phyloP scores from a whole-genome alignment of 805 yeast genomes.

The Wickerhamomyces canadensis region DNA sequence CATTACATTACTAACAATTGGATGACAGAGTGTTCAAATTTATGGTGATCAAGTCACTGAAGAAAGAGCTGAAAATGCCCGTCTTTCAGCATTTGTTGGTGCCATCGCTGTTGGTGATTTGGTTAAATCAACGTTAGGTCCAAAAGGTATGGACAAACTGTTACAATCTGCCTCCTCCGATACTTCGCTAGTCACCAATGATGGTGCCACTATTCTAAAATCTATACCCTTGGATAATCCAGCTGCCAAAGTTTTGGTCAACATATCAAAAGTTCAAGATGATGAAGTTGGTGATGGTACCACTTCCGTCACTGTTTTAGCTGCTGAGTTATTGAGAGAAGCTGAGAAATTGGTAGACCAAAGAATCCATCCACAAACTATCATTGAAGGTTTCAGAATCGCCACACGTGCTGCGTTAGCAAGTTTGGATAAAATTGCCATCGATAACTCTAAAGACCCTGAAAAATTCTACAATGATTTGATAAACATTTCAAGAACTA shows the following conservation, averaged over 20 bases:
- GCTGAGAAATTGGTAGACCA: conserved; percentile 90
- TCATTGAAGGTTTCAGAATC: conserved; percentile 90
- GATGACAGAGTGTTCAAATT: conserved; percentile 61
- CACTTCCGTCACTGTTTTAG: conserved; percentile 87
- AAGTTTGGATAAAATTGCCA: conserved; percentile 73
- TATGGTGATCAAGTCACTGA: conserved; percentile 97
- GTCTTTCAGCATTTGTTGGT: conserved; percentile 95
- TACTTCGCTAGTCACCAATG: conserved; percentile 82
- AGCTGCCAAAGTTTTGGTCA: conserved; percentile 93
- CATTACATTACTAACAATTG: conserved; percentile 4
- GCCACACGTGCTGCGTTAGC: conserved; percentile 80
- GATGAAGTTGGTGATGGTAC: conserved; percentile 99
- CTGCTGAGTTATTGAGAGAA: conserved; percentile 88
- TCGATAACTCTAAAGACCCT: conserved; percentile 74
- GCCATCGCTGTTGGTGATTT: conserved; percentile 99
- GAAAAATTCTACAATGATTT: conserved; percentile 66
- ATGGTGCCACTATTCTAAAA: conserved; percentile 95
- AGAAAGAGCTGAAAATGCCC: conserved; percentile 97
- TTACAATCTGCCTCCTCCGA: conserved; percentile 83
- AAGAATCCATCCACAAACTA: conserved; percentile 96
- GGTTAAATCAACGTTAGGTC: conserved; percentile 92
- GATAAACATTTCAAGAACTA: conserved; percentile 84
- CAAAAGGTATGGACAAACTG: conserved; percentile 98
- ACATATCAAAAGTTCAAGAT: conserved; percentile 93
- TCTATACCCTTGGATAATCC: conserved; percentile 95